These are phyloP conservation scores for Anthracocystis panici-leucophaei DNA, from an alignment of 1,284 basidiomycete species.

Conservation along the genomic window DNA sequence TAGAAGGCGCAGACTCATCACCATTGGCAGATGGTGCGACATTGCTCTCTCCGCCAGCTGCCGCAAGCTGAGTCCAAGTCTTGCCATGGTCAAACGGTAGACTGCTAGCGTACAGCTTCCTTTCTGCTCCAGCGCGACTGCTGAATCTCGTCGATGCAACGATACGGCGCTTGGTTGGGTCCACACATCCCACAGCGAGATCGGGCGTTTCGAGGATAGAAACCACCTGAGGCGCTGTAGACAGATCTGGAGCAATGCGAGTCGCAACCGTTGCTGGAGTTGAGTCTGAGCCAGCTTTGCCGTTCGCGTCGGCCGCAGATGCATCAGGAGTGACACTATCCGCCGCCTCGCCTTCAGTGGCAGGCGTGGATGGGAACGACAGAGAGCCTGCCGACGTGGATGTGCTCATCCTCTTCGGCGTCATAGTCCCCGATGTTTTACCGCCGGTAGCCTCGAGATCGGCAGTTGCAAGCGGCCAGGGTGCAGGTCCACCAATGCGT, in stretches of 20 bases:
- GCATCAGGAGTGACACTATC: constrained; percentile 10
- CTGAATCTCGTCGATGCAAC: constrained; percentile 87
- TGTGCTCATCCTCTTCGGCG: constrained; percentile 18
- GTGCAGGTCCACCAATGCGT: constrained; percentile 30
- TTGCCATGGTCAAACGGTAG: constrained; percentile 45
- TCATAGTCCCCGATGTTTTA: constrained; percentile 7
- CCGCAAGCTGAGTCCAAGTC: constrained; percentile 34
- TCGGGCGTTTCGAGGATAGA: constrained; percentile 57
- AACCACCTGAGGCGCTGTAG: constrained; percentile 49
- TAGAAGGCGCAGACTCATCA: not conserved
- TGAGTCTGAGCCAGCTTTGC: not conserved
- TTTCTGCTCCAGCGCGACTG: constrained; percentile 80
- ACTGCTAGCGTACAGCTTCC: constrained; percentile 70
- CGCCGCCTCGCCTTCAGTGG: constrained; percentile 9
- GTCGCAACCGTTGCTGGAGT: constrained; percentile 13
- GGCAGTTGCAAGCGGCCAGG: constrained; percentile 35
- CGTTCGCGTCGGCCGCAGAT: not conserved
- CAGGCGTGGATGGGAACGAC: constrained; percentile 32
- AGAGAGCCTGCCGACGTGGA: constrained; percentile 31
- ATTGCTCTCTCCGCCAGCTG: not conserved
- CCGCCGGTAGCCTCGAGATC: constrained; percentile 11
- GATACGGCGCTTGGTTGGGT: constrained; percentile 74
- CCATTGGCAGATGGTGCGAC: constrained; percentile 2
- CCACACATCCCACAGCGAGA: constrained; percentile 56
- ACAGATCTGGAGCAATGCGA: constrained; percentile 59